Evolutionary conservation across 2,329 filamentous ascomycete species (phyloP).

Genomic region (Nectriaceae sp.): DNA sequence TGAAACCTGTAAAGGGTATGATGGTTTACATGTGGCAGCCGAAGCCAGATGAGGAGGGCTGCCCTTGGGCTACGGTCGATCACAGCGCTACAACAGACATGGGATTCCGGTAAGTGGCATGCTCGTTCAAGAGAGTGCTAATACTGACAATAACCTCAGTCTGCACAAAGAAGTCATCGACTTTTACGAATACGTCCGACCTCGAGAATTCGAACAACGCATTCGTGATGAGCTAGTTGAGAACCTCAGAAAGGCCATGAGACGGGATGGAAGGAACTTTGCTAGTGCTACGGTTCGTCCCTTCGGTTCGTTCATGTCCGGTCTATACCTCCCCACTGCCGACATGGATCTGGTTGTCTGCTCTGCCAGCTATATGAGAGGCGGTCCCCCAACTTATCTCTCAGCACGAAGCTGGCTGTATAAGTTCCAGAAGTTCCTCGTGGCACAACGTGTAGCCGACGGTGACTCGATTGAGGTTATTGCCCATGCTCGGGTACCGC

Average conservation of each 20-base stretch:
- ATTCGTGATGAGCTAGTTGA: constrained; percentile 74
- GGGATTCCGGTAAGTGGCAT: constrained; percentile 55
- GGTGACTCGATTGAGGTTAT: constrained; percentile 67
- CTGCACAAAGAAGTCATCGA: constrained; percentile 88
- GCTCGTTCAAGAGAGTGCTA: background rate
- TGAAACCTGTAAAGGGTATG: constrained; percentile 50
- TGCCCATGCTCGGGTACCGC: constrained; percentile 76
- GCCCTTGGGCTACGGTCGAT: constrained; percentile 65
- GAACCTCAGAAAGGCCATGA: constrained; percentile 64
- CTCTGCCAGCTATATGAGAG: constrained; percentile 56
- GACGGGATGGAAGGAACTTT: constrained; percentile 49
- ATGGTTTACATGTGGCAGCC: constrained; percentile 56
- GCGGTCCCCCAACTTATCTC: constrained; percentile 49
- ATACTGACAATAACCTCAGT: constrained; percentile 41
- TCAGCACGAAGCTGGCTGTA: constrained; percentile 59
- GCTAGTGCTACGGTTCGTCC: constrained; percentile 64
- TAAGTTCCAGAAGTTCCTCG: constrained; percentile 63
- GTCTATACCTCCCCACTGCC: constrained; percentile 68
- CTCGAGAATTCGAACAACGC: constrained; percentile 72
- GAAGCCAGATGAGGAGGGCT: constrained; percentile 41
- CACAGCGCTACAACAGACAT: constrained; percentile 55
- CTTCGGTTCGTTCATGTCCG: constrained; percentile 95
- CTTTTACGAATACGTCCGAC: constrained; percentile 84
- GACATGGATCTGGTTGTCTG: constrained; percentile 94
- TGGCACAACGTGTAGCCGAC: constrained; percentile 56